Conservation (phyloP, 306 rosid species). For the Spatholobus suberectus region DNA sequence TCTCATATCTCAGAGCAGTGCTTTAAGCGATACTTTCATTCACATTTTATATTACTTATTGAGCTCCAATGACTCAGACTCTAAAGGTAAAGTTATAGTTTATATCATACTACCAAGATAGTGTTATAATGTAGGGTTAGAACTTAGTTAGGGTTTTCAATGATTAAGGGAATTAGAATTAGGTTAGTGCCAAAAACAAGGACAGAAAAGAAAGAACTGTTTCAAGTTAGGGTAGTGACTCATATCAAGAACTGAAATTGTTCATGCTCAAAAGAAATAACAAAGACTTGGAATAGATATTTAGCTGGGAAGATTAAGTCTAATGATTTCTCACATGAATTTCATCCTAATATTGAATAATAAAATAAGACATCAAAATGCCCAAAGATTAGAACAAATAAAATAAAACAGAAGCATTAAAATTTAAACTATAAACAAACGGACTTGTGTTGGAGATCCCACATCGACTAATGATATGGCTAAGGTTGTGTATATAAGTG, state of each 20-base stretch:
- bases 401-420: not conserved
- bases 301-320: not conserved
- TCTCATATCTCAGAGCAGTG: not conserved
- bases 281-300: slow-evolving; percentile 14
- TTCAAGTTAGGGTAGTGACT: not conserved
- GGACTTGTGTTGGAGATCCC: too few relatives aligned
- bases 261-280: slow-evolving; percentile 26
- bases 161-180: not conserved
- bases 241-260: not conserved
- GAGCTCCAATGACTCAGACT: not conserved
- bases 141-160: not conserved
- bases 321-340: not conserved
- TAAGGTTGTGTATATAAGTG: too few relatives aligned
- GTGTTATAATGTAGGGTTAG: not conserved
- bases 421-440: not conserved
- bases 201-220: not conserved
- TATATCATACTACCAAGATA: not conserved
- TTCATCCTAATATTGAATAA: not conserved
- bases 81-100: not conserved
- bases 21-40: not conserved
- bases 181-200: not conserved
- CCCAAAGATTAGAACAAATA: slow-evolving; percentile 4
- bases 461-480: too few relatives aligned
- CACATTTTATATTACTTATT: not conserved
- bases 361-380: not conserved